phyloP scores from a whole-genome alignment of 441 rosid species.

The Rhodomyrtus psidioides region DNA sequence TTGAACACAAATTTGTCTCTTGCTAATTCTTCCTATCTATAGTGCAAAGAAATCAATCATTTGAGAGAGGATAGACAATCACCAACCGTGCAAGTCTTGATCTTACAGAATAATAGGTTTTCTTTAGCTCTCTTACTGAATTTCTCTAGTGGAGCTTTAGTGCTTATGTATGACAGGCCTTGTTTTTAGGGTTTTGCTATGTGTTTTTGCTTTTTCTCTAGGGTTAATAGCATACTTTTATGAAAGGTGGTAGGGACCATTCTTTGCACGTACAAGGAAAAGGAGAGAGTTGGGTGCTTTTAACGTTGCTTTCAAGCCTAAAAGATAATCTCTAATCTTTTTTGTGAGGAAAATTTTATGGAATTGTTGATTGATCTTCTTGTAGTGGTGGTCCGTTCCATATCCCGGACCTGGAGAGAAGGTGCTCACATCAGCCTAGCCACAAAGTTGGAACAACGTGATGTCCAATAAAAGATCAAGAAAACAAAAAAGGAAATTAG shows the following conservation, averaged over 20 bases:
- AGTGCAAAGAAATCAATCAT: slow-evolving; percentile 2
- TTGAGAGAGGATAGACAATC: slow-evolving; percentile 7
- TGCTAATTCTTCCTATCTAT: neutral
- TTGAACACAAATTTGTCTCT: slow-evolving; percentile 33
- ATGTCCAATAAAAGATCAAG: neutral
- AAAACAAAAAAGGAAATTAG: neutral
- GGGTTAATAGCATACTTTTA: neutral
- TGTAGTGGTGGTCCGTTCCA: neutral
- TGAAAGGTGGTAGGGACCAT: slow-evolving; percentile 7
- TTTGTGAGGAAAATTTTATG: neutral
- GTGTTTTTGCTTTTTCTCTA: neutral
- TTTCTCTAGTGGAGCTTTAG: slow-evolving; percentile 19
- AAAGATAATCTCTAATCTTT: slow-evolving; percentile 26
- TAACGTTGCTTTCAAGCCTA: slow-evolving; percentile 25
- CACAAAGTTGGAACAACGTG: neutral
- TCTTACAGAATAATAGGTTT: neutral
- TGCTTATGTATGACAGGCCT: slow-evolving; percentile 9
- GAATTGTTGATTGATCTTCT: slow-evolving; percentile 4
- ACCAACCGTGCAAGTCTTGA: slow-evolving; percentile 7
- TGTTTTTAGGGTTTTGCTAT: neutral
- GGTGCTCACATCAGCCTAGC: neutral
- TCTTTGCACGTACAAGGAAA: slow-evolving; percentile 6
- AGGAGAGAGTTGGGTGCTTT: slow-evolving; percentile 13
- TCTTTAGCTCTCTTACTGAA: neutral
- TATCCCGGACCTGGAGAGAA: neutral